Conservation (phyloP, 2,329 filamentous ascomycete species). For the Cryoendolithus antarcticus region DNA sequence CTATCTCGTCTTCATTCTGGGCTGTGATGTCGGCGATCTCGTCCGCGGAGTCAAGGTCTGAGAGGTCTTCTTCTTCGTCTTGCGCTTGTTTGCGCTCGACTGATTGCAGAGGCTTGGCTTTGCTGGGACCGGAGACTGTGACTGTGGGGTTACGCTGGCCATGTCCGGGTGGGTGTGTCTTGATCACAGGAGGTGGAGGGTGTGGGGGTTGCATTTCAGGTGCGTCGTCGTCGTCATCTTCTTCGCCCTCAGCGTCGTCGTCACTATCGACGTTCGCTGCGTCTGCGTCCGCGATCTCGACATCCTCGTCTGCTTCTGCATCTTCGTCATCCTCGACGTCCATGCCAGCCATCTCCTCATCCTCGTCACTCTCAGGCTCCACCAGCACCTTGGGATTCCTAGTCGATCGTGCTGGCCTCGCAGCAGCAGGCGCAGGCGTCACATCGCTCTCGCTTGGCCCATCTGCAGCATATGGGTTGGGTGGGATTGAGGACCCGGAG, state of each 20-base stretch:
- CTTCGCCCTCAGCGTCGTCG: conserved; percentile 22
- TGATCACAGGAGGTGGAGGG: conserved; percentile 23
- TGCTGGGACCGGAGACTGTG: conserved; percentile 17
- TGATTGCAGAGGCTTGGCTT: conserved; percentile 23
- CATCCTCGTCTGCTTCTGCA: conserved; percentile 25
- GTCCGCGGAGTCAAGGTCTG: conserved; percentile 22
- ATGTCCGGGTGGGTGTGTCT: conserved; percentile 11
- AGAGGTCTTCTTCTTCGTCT: conserved; percentile 38
- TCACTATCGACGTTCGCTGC: conserved; percentile 22
- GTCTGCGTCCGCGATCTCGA: conserved; percentile 26
- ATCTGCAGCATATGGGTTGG: conserved; percentile 19
- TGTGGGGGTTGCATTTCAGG: conserved; percentile 20
- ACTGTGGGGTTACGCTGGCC: conserved; percentile 14
- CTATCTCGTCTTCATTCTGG: conserved; percentile 24
- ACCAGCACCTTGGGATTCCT: conserved; percentile 23
- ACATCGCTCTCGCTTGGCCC: conserved; percentile 21
- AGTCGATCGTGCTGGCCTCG: conserved; percentile 15
- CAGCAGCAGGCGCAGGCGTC: conserved; percentile 17
- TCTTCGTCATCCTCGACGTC: conserved; percentile 12
- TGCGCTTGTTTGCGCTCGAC: conserved; percentile 41
- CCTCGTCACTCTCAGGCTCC: conserved; percentile 22
- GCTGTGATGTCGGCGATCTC: conserved; percentile 29
- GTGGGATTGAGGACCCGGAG: conserved; percentile 22
- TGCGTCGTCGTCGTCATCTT: conserved; percentile 20
- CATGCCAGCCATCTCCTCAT: conserved; percentile 4